A percentile compares a stretch with the other conserved stretches of the same genome.
These are phyloP conservation scores for Cyberlindnera nakhonratchasimensis DNA, from an alignment of 805 yeast genomes.

Conservation along the genomic window DNA sequence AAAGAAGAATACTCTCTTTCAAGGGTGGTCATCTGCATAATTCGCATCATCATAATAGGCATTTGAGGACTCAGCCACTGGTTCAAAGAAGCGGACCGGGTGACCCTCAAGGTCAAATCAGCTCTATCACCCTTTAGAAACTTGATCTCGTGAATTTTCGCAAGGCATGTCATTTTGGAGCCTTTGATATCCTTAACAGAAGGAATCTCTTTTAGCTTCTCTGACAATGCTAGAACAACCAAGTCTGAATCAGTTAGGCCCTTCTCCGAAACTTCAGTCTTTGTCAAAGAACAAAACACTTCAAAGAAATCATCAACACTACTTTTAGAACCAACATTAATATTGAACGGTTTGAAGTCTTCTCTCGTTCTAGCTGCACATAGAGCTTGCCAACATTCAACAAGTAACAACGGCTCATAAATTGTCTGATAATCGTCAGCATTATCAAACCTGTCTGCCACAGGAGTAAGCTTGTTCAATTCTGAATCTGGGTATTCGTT, in stretches of 20 bases:
- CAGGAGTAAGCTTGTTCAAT: constrained; percentile 30
- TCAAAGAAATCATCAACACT: constrained; percentile 86
- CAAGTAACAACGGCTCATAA: constrained; percentile 75
- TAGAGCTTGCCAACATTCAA: constrained; percentile 94
- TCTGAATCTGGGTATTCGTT: constrained; percentile 59
- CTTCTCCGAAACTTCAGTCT: constrained; percentile 45
- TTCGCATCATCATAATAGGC: constrained; percentile 62
- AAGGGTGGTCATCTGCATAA: constrained; percentile 84
- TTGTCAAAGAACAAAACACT: constrained; percentile 69
- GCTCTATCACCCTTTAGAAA: constrained; percentile 58
- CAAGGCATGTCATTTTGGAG: constrained; percentile 59
- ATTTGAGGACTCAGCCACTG: constrained; percentile 58
- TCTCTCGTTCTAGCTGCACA: constrained; percentile 64
- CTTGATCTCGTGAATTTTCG: constrained; percentile 74
- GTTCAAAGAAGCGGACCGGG: constrained; percentile 43
- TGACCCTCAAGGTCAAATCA: constrained; percentile 73
- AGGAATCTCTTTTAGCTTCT: constrained; percentile 20
- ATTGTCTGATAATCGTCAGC: constrained; percentile 64
- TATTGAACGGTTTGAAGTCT: constrained; percentile 53
- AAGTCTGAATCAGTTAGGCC: constrained; percentile 74
- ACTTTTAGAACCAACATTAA: constrained; percentile 74
- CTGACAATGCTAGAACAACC: constrained; percentile 51
- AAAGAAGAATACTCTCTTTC: constrained; percentile 91
- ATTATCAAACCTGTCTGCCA: constrained; percentile 52
- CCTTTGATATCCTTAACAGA: constrained; percentile 34